These are phyloP conservation scores for Dactylonectria estremocensis DNA, from an alignment of 2,329 filamentous ascomycete genomes.

Conservation along the genomic window DNA sequence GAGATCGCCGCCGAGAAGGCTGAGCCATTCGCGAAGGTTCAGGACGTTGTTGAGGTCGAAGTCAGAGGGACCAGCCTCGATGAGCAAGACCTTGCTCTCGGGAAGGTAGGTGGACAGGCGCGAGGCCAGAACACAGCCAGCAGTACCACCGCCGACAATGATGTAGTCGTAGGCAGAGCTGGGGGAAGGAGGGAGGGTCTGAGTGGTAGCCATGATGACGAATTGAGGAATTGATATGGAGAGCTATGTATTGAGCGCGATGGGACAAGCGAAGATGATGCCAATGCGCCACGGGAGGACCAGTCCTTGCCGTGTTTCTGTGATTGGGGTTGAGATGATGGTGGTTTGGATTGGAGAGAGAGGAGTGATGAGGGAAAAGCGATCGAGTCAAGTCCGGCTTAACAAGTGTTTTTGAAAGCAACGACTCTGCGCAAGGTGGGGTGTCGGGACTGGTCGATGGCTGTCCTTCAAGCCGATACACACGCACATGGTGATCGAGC, in stretches of 20 bases:
- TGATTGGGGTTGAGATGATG: not conserved
- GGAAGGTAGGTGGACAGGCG: constrained; percentile 88
- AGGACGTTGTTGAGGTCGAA: constrained; percentile 90
- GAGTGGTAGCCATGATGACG: constrained; percentile 74
- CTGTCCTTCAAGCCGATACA: constrained; percentile 8
- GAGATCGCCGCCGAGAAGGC: constrained; percentile 86
- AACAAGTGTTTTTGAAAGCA: constrained; percentile 25
- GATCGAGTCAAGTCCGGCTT: constrained; percentile 6
- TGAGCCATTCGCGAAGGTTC: constrained; percentile 89
- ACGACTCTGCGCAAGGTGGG: constrained; percentile 18
- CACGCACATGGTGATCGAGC: not conserved
- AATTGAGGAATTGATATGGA: not conserved
- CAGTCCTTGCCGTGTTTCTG: constrained; percentile 18
- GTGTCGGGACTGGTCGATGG: constrained; percentile 21
- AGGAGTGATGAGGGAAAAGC: constrained; percentile 8
- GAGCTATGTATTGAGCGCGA: constrained; percentile 9
- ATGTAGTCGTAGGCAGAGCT: constrained; percentile 85
- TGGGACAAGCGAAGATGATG: not conserved
- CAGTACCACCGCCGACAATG: constrained; percentile 88
- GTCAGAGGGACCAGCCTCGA: constrained; percentile 92
- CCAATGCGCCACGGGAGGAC: constrained; percentile 7
- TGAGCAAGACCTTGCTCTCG: constrained; percentile 83
- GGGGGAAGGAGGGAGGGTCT: constrained; percentile 74
- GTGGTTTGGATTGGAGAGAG: constrained; percentile 4
- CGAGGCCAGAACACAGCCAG: constrained; percentile 87